Percentiles rank a stretch among this genome's conserved stretches.
Evolutionary conservation across 305 asterid genomes (phyloP).

Genomic region (Fraxinus platypoda): DNA sequence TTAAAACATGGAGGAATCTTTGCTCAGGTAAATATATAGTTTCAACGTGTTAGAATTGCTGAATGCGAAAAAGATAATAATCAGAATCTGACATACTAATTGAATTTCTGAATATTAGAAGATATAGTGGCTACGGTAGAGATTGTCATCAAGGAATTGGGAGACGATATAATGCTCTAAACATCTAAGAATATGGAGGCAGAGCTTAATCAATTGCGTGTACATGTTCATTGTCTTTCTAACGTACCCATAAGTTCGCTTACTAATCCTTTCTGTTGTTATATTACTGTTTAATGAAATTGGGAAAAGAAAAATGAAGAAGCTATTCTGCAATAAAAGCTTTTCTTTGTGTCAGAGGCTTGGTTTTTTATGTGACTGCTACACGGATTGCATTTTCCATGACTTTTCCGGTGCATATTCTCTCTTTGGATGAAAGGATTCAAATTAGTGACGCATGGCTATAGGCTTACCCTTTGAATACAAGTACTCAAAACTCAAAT

Average conservation of each 20-base stretch:
- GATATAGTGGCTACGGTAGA: constrained; percentile 69
- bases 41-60: background rate
- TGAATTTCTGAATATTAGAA: constrained; percentile 37
- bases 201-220: constrained; percentile 10
- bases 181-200: constrained; percentile 1
- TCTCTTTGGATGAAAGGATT: background rate
- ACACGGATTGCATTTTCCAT: background rate
- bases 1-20: background rate
- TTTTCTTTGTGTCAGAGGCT: background rate
- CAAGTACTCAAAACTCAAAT: background rate
- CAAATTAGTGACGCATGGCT: background rate
- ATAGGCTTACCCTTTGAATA: background rate
- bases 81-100: background rate
- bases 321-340: background rate
- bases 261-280: background rate
- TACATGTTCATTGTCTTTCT: constrained; percentile 14
- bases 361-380: background rate
- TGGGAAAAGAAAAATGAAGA: background rate
- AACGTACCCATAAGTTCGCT: background rate
- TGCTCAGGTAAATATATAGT: background rate
- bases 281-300: background rate
- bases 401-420: background rate
- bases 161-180: constrained; percentile 42
- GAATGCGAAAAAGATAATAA: background rate
- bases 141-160: constrained; percentile 57